Conservation (phyloP, 495 filamentous ascomycete species). For the Aspergillus sclerotioniger region DNA sequence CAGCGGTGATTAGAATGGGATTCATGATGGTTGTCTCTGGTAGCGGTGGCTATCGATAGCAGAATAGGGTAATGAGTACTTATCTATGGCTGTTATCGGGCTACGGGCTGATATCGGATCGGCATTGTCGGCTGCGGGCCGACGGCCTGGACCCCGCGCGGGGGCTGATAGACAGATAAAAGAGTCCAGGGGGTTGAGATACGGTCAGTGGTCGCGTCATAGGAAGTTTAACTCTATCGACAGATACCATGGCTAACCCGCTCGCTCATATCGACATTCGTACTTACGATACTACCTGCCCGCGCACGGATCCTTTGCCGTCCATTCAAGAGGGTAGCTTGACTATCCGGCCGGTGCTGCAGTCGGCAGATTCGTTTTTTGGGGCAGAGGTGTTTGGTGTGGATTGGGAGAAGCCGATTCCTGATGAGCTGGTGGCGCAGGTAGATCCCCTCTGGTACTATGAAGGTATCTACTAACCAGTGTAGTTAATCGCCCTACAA, state of each 20-base stretch:
- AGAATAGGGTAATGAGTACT: neutral
- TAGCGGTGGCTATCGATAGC: neutral
- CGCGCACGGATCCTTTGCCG: neutral
- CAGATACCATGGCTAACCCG: neutral
- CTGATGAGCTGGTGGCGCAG: neutral
- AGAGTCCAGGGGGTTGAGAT: too few relatives aligned
- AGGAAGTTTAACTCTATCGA: neutral
- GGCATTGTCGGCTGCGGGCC: neutral
- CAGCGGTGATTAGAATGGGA: neutral
- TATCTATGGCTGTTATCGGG: neutral
- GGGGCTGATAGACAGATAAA: neutral
- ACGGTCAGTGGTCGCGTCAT: neutral
- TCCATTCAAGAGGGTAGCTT: neutral
- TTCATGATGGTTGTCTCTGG: neutral
- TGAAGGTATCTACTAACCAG: neutral
- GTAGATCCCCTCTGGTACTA: neutral
- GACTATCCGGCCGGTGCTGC: neutral
- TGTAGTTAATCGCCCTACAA: neutral
- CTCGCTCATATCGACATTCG: neutral
- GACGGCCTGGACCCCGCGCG: neutral
- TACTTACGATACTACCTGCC: neutral
- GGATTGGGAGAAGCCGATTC: neutral
- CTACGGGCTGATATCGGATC: neutral
- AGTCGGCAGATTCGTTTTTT: neutral
- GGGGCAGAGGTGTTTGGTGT: neutral